Base-by-base conservation (phyloP, 1,284 basidiomycete species). In the Trichosporon coremiiforme region DNA sequence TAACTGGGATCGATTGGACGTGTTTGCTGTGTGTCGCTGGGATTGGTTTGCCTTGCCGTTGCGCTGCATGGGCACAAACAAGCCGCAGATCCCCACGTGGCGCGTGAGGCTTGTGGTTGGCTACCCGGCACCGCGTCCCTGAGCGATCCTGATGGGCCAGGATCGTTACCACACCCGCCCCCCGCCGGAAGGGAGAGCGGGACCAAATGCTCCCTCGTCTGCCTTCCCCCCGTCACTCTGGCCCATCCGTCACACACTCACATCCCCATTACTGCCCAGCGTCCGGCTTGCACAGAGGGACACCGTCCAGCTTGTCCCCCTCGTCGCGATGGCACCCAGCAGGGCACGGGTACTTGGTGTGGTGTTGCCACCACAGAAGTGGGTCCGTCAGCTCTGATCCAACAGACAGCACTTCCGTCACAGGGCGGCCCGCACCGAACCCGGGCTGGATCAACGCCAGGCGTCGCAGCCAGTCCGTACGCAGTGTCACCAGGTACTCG, bases 401-500 rank as follows among this genome's bases (percentile, higher is more conserved):
- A 2, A 38, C 47, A 8, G n/a, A 13, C 4, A 66, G 20, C 47
- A 66, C 65, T 4, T 55, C 13, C 9, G 65, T 66, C 15, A 66
- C 53, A 13, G 65, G 65, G 4, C 50, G 50, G 0, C 65, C 65
- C 0, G n/a, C 22, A 10, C 65, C 65, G 33, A 66, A 66, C 25
- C 65, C 65, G 33, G 50, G 50, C 50, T 66, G 65, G n/a, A 66
- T 33, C 31, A 66, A 17, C 1, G 65, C 65, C 5, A 53, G 47
- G 31, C 35, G 31, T 8, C 65, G 65, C 8, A 66, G 65, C 65
- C 65, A 66, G 31, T 36, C 50, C 10, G 50, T 66, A 1, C 65
- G 65, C 35, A 66, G 47, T 4, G 22, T 36, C 31, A 66, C 65
- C 13, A 66, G 65, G 65, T 66, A 66, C 50, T 66, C 65, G 50